Evolutionary conservation across 2,329 filamentous ascomycete genomes (phyloP).

Genomic region (Cladosporium sp.): DNA sequence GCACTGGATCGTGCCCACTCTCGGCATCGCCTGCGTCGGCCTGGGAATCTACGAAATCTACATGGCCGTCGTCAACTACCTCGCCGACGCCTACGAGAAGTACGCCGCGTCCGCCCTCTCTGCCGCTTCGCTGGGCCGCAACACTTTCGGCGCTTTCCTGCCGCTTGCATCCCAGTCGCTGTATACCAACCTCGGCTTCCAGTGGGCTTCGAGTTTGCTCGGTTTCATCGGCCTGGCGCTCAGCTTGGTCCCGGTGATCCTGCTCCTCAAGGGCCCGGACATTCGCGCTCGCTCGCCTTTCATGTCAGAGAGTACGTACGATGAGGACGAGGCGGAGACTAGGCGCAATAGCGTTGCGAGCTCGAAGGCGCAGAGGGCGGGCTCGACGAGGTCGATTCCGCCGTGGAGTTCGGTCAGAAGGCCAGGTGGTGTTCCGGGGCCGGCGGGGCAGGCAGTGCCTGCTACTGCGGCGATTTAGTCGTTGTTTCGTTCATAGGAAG

Average conservation of each 20-base stretch:
- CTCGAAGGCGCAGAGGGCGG: conserved; percentile 7
- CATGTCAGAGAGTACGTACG: conserved; percentile 23
- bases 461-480: not conserved
- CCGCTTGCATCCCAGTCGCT: conserved; percentile 26
- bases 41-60: conserved; percentile 40
- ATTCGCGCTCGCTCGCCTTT: conserved; percentile 25
- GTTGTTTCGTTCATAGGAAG: not conserved
- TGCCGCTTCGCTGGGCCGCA: conserved; percentile 32
- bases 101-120: conserved; percentile 26
- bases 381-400: not conserved
- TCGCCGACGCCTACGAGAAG: conserved; percentile 36
- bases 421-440: conserved; percentile 2
- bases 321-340: conserved; percentile 20
- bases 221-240: conserved; percentile 39
- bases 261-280: conserved; percentile 27
- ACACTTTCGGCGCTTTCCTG: conserved; percentile 30
- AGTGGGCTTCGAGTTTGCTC: conserved; percentile 29
- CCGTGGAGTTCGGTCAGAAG: conserved; percentile 4
- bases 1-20: conserved; percentile 35
- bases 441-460: conserved; percentile 5
- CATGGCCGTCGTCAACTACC: conserved; percentile 40
- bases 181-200: conserved; percentile 30
- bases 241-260: conserved; percentile 28
- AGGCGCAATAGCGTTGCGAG: conserved; percentile 16
- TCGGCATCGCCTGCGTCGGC: conserved; percentile 26